Evolutionary conservation across 768 basidiomycete genomes (phyloP), one percentile per base, ranked within the genome.

Genomic region (Agaricus blazei): DNA sequence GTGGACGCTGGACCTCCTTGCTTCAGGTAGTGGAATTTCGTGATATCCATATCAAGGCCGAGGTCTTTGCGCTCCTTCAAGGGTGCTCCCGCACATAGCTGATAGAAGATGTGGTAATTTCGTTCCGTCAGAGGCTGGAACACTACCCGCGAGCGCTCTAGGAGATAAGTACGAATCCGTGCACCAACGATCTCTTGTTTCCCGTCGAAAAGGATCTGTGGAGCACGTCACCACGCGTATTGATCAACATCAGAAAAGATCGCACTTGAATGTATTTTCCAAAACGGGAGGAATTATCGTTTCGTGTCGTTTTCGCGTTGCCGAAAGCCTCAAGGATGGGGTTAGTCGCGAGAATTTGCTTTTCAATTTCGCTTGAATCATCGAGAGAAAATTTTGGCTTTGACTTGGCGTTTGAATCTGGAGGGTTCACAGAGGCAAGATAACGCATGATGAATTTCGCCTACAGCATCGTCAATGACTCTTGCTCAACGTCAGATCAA

Each of bases 81-180:
- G 2, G 97, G 95, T 9, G 93, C 93, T 47, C 97, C 97, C 0
- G 95, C 90, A 62, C 96, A 93, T n/a, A 99, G 77, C 68, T 99
- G 97, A 72, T 99, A 98, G 78, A 99, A 99, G 63, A 99, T 98
- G 70, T 99, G 97, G 72, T 98, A 99, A 72, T 99, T 99, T 57
- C 97, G 86, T 70, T 99, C 97, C 43, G 90, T 94, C 56, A 90
- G 78, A 15, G 97, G 96, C 70, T 99, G 97, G 71, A 96, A 98
- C 56, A 98, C 95, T 59, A 99, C 88, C 58, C 97, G 87, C 40
- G 97, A 98, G 41, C 97, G 92, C 67, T 99, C 97, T 59, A 99
- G 77, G 29, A 99, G 83, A 74, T 99, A 99, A 51, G 97, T 99
- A 63, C 97, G 86, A 63, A 99, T 98, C n/a, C 96, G 85, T 4